Base-by-base conservation (phyloP, 345 rosid genomes). In the Kernera saxatilis region DNA sequence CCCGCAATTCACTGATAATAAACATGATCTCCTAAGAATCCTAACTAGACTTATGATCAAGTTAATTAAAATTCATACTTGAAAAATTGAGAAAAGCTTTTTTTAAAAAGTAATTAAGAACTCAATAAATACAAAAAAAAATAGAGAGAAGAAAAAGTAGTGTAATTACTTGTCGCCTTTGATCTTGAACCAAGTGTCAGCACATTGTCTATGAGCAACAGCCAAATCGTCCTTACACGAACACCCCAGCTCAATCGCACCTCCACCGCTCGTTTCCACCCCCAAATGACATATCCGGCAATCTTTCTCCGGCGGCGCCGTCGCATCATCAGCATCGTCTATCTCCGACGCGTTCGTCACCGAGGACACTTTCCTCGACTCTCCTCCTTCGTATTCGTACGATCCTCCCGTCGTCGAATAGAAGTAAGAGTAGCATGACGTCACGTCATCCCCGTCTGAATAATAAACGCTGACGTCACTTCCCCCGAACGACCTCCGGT, bases 161-260 rank as follows among this genome's bases (percentile, higher is more conserved):
- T 14, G 4, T 18, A 65, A 96, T 81, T 84, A 67, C 99, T 80
- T 87, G 80, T 91, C 89, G 76, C 99, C 98, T 77, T 74, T 94
- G 74, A 94, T 94, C 84, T 89, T 89, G 85, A 94, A 91, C 99
- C 99, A 94, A 53, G 96, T 78, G 64, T 94, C 99, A 6, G 99
- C 98, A 67, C 99, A 94, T 27, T 84, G 87, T 82, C 83, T 91
- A 75, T 94, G 99, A 62, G 99, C 98, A 83, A 89, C 82, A 65
- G 95, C 97, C 64, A 94, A 79, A 85, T 94, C 99, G n/a, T 78
- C 83, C 70, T 91, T 94, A 76, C 98, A 94, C 35, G 92, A 91
- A 65, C 99, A 94, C 11, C 99, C 99, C 71, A 94, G 69, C 68
- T 86, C 85, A 33, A 94, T 84, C 41, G 83, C 86, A 39, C 73